A percentile compares a stretch with the other conserved stretches of the same genome.
Evolutionary conservation across 1,284 basidiomycete species (phyloP).

Genomic region (Tremellales sp.): DNA sequence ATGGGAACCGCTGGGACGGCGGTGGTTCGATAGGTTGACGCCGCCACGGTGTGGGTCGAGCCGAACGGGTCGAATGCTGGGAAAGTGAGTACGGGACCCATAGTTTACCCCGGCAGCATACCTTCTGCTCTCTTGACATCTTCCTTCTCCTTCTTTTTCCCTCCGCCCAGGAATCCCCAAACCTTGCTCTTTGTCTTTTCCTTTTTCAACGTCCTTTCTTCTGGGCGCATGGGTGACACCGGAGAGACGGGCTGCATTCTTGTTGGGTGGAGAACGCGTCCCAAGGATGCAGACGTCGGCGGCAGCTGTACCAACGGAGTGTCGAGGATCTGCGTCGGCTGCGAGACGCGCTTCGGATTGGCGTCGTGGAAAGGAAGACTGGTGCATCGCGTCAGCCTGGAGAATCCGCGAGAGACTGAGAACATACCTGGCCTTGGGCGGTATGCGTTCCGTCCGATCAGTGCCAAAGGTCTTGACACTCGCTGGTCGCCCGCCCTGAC

Average conservation of each 20-base stretch:
- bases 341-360: background rate
- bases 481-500: no score
- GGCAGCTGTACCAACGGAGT: conserved; percentile 9
- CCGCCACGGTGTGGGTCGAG: background rate
- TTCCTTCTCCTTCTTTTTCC: conserved; percentile 24
- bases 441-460: no score
- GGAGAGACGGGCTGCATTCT: conserved; percentile 4
- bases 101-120: conserved; percentile 1
- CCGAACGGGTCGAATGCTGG: background rate
- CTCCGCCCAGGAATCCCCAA: conserved; percentile 36
- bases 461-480: conserved; percentile 10
- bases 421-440: conserved; percentile 2
- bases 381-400: background rate
- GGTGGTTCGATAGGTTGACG: no score
- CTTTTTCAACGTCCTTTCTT: conserved; percentile 19
- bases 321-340: conserved; percentile 2
- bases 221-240: background rate
- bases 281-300: conserved; percentile 18
- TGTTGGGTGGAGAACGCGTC: conserved; percentile 8
- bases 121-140: conserved; percentile 1
- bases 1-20: no score
- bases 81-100: background rate
- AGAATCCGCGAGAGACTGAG: background rate
- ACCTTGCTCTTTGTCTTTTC: conserved; percentile 39
- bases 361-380: background rate